A percentile compares a stretch with the other conserved stretches of the same genome.
phyloP scores from a whole-genome alignment of 176 grass and related monocot species.

The Ensete glaucum region DNA sequence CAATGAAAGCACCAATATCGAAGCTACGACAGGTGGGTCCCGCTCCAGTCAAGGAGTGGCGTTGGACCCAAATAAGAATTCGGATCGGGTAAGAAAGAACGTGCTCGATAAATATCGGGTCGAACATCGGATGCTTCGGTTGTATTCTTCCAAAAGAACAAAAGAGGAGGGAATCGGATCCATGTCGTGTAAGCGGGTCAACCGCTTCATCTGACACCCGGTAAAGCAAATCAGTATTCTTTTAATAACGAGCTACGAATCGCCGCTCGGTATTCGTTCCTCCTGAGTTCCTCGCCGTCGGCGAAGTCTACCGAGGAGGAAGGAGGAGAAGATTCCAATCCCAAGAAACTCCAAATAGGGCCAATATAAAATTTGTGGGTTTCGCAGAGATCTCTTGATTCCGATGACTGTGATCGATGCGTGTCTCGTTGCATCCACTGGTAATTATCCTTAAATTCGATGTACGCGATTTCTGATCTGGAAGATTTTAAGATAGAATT shows the following conservation, averaged over 20 bases:
- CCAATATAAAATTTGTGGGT: not conserved
- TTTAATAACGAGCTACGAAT: not conserved
- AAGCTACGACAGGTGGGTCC: no score
- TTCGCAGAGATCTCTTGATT: not conserved
- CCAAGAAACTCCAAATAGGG: not conserved
- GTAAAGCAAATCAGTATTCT: not conserved
- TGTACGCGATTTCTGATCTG: not conserved
- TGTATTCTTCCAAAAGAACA: no score
- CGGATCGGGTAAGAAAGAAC: no score
- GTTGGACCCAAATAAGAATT: no score
- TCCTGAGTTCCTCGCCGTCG: not conserved
- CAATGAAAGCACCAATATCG: no score
- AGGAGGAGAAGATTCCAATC: not conserved
- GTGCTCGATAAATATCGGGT: no score
- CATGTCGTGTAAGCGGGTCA: not conserved
- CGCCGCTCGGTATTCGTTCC: not conserved
- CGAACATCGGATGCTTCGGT: no score
- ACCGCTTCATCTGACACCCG: not conserved
- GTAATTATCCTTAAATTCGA: not conserved
- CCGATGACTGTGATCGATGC: not conserved
- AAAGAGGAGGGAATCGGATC: not conserved
- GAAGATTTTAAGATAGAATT: not conserved
- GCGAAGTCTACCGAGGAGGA: not conserved
- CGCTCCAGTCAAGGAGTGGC: no score
- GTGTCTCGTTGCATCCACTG: not conserved